Percentiles rank a stretch among this genome's conserved stretches.
Evolutionary conservation across 169 alveolate species (phyloP).

Genomic region (Cryptosporidium ubiquitum): DNA sequence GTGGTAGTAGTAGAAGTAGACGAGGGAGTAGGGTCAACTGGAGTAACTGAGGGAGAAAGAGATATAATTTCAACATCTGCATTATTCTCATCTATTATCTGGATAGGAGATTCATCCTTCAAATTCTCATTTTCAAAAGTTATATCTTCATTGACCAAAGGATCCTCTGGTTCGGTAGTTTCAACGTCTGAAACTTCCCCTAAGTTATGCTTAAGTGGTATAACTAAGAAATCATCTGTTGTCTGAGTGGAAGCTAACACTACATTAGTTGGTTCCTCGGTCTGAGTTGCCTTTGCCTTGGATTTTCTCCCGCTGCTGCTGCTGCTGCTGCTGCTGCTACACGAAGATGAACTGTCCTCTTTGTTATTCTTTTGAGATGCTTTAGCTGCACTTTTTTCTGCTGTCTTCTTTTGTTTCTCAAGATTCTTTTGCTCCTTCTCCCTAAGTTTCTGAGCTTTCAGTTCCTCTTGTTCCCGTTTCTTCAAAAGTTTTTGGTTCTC

Average conservation of each 20-base stretch:
- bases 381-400: background rate
- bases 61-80: background rate
- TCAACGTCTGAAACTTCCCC: background rate
- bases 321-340: background rate
- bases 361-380: background rate
- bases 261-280: background rate
- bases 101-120: background rate
- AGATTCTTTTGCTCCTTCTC: background rate
- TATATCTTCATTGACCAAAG: background rate
- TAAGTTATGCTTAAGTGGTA: background rate
- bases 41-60: background rate
- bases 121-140: too few species aligned
- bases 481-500: background rate
- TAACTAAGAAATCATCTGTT: background rate
- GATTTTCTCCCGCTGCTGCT: too few species aligned
- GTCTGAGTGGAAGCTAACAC: background rate
- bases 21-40: background rate
- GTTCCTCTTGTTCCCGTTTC: background rate
- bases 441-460: background rate
- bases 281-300: background rate
- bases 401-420: background rate
- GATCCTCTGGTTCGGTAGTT: background rate
- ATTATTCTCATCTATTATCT: background rate
- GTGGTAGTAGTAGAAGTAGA: conserved; percentile 28
- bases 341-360: background rate